These are phyloP conservation scores for Microascus cirrosus DNA, from an alignment of 2,329 filamentous ascomycete species.

Conservation along the genomic window DNA sequence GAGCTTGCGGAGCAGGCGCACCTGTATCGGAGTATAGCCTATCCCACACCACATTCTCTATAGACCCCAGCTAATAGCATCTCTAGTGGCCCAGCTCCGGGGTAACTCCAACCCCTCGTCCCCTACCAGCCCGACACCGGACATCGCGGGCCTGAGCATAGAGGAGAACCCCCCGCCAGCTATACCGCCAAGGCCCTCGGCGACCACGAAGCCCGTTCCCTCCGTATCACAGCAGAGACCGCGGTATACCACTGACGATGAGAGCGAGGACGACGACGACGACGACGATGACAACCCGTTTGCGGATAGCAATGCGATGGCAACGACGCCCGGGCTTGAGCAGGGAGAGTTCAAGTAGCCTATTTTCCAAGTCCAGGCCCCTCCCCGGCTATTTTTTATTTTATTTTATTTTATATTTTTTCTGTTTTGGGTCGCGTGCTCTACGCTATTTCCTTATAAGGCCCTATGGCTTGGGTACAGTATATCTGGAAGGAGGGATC, in stretches of 20 bases:
- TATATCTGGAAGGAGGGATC: no score
- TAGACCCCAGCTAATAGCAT: constrained; percentile 7
- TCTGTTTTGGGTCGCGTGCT: no score
- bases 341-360: neutral
- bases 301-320: constrained; percentile 55
- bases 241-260: constrained; percentile 34
- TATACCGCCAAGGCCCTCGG: constrained; percentile 35
- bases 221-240: constrained; percentile 26
- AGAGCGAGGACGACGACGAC: constrained; percentile 59
- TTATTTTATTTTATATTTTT: neutral
- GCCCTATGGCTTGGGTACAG: no score
- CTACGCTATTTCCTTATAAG: no score
- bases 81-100: constrained; percentile 39
- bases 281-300: constrained; percentile 84
- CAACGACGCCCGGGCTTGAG: neutral
- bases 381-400: neutral
- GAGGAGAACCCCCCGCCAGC: constrained; percentile 21
- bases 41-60: constrained; percentile 8
- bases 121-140: constrained; percentile 26
- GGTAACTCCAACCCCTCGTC: constrained; percentile 26
- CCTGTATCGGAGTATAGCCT: constrained; percentile 44
- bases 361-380: neutral
- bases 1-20: constrained; percentile 57
- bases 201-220: constrained; percentile 36
- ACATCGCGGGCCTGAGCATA: constrained; percentile 33